Percentiles rank a stretch among this genome's conserved stretches.
phyloP scores from a whole-genome alignment of 2,329 filamentous ascomycete genomes.

The Hymenoscyphus repandus region DNA sequence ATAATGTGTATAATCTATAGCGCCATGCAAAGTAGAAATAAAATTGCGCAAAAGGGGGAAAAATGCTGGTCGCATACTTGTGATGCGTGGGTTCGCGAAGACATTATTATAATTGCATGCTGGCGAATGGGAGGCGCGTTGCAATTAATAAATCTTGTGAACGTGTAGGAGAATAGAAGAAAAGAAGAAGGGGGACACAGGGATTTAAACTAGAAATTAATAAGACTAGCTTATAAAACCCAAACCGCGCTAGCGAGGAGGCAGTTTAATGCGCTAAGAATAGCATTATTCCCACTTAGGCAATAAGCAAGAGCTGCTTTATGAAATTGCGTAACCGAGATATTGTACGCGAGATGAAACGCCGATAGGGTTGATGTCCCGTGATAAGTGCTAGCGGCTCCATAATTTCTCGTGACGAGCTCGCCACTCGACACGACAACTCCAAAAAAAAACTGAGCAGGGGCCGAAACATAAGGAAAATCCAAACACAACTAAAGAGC shows the following conservation, averaged over 20 bases:
- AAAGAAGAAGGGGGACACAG: slow-evolving; percentile 4
- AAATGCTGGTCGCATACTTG: slow-evolving; percentile 3
- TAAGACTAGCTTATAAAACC: slow-evolving; percentile 15
- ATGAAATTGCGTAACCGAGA: not conserved
- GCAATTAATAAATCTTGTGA: not conserved
- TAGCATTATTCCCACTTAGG: slow-evolving; percentile 8
- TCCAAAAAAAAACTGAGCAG: too few species aligned
- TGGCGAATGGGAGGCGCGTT: slow-evolving; percentile 4
- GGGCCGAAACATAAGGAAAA: too few species aligned
- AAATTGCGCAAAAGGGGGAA: not conserved
- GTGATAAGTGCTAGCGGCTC: too few species aligned
- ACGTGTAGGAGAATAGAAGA: not conserved
- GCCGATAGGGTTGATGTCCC: too few species aligned
- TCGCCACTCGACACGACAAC: too few species aligned
- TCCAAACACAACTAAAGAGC: too few species aligned
- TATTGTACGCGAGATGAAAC: not conserved
- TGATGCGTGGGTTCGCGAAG: not conserved
- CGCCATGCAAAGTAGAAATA: not conserved
- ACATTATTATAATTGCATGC: slow-evolving; percentile 3
- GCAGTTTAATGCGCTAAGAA: slow-evolving; percentile 12
- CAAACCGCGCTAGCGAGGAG: slow-evolving; percentile 10
- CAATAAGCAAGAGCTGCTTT: slow-evolving; percentile 4
- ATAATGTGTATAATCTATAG: not conserved
- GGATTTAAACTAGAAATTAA: slow-evolving; percentile 11
- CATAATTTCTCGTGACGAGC: too few species aligned